A percentile compares a stretch with the other conserved stretches of the same genome.
These are phyloP conservation scores for Avicennia marina DNA, from an alignment of 257 asterid species.

Conservation along the genomic window DNA sequence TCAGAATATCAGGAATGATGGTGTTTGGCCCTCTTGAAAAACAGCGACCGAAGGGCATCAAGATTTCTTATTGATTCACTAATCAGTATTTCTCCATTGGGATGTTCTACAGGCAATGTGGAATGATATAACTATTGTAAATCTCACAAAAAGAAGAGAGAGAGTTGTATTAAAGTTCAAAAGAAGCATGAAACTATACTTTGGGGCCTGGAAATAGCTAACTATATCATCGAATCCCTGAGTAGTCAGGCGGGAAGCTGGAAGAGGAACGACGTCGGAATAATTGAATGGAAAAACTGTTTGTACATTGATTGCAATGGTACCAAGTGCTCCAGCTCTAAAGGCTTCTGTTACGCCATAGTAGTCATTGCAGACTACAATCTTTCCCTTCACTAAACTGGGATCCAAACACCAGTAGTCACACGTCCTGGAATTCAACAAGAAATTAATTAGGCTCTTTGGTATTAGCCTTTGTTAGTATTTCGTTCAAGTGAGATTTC, in stretches of 20 bases:
- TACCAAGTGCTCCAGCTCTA: slow-evolving; percentile 6
- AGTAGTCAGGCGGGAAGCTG: too few species aligned
- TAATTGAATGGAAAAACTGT: not conserved
- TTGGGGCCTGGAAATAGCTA: too few species aligned
- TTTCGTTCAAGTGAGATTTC: not conserved
- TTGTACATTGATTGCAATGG: not conserved
- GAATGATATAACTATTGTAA: not conserved
- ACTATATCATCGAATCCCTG: too few species aligned
- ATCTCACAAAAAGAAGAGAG: not conserved
- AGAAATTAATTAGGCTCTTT: not conserved
- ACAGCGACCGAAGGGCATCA: slow-evolving; percentile 13
- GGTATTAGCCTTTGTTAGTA: not conserved
- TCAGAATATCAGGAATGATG: slow-evolving; percentile 8
- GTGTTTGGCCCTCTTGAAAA: slow-evolving; percentile 27
- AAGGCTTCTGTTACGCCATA: not conserved
- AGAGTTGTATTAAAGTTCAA: not conserved
- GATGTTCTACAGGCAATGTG: not conserved
- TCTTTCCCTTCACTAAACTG: slow-evolving; percentile 21
- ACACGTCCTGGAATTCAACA: slow-evolving; percentile 14
- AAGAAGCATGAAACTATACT: not conserved
- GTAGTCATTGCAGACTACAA: slow-evolving; percentile 7
- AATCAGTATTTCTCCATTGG: not conserved
- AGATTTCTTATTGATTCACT: slow-evolving; percentile 12
- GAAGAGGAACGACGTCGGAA: not conserved
- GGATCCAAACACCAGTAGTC: not conserved